Conservation (phyloP, 2,329 filamentous ascomycete genomes). For the Phyllachora maydis region DNA sequence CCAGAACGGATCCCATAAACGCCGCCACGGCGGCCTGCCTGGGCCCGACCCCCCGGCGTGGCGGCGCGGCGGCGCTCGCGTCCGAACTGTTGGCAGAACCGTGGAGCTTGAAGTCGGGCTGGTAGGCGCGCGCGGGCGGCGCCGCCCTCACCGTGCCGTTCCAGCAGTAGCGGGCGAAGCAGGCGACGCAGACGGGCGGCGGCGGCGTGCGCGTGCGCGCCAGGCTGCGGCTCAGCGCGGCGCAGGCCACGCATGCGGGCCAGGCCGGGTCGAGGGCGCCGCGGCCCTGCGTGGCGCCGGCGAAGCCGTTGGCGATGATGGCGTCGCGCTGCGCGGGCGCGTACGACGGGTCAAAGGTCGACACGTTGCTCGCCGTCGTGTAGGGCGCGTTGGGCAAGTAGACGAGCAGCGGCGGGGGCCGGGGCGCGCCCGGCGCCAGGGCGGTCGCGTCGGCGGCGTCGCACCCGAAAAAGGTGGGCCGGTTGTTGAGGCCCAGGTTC, state of each 20-base stretch:
- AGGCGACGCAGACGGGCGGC: constrained; percentile 51
- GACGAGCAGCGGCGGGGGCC: constrained; percentile 11
- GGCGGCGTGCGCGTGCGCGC: constrained; percentile 46
- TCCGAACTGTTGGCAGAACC: too few relatives aligned
- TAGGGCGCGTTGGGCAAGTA: constrained; percentile 83
- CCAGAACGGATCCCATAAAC: too few relatives aligned
- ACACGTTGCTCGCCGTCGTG: constrained; percentile 53
- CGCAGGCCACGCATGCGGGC: constrained; percentile 74
- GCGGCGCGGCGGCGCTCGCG: too few relatives aligned
- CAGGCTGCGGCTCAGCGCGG: constrained; percentile 59
- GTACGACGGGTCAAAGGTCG: constrained; percentile 53
- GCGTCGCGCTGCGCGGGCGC: constrained; percentile 45
- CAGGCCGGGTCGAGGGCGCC: constrained; percentile 53
- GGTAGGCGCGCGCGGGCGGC: too few relatives aligned
- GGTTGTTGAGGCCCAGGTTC: constrained; percentile 33
- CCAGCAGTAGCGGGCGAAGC: constrained; percentile 83
- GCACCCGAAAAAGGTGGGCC: constrained; percentile 45
- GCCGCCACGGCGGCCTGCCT: too few relatives aligned
- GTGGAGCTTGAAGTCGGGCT: constrained; percentile 12
- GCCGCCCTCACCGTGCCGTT: constrained; percentile 40
- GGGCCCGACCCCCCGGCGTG: too few relatives aligned
- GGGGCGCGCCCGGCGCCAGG: constrained; percentile 3
- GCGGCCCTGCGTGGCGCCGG: constrained; percentile 69
- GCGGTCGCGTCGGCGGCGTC: constrained; percentile 14
- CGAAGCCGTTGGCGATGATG: constrained; percentile 74